Evolutionary conservation across 202 grass and related monocot genomes (phyloP), one percentile per base, ranked within the genome.

Genomic region (Schoenoplectus triqueter): DNA sequence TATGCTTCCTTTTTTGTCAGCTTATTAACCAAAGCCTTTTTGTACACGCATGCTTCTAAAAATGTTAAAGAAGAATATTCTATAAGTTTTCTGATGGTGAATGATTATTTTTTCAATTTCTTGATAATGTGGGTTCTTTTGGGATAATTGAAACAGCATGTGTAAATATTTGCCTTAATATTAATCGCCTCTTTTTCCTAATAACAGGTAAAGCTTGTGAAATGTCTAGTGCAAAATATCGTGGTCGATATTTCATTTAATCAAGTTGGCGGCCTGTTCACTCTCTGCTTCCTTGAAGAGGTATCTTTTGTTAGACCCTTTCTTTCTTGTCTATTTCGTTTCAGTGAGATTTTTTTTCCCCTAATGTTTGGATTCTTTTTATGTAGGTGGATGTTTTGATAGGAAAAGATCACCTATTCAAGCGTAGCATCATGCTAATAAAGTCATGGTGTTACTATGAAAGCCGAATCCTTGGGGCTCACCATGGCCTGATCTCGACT

Each of bases 391-490:
- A 95, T 90, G 5, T 84, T 73, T 54, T 62, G 44, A 92, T 95
- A 85, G 92, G 84, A 79, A 98, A 95, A 51, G 65, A 86, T 3
- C 87, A 95, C 81, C 85, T 98, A 64, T 92, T 98, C 59, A 98
- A 95, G 74, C 89, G 88, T 73, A 98, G 95, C 86, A 98, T 98
- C 87, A 95, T 98, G 84, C 87, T 98, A 71, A 93, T 98, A 80
- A 98, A 98, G 85, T 82, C 93, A 69, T 98, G 95, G 92, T 98
- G 95, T 83, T 95, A 93, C 86, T 98, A 98, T 17, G 95, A 95
- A 89, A 95, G 92, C 54, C 95, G 92, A 64, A 98, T 98, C 85
- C 95, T 98, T 87, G 95, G 95, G 76, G 95, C 95, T 68, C 89
- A 98, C 67, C 87, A 95, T 90, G 95, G 92, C 85, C 86, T 95